Base-by-base conservation (phyloP, 208 protist species). In the Trypanosomatidae sp. region DNA sequence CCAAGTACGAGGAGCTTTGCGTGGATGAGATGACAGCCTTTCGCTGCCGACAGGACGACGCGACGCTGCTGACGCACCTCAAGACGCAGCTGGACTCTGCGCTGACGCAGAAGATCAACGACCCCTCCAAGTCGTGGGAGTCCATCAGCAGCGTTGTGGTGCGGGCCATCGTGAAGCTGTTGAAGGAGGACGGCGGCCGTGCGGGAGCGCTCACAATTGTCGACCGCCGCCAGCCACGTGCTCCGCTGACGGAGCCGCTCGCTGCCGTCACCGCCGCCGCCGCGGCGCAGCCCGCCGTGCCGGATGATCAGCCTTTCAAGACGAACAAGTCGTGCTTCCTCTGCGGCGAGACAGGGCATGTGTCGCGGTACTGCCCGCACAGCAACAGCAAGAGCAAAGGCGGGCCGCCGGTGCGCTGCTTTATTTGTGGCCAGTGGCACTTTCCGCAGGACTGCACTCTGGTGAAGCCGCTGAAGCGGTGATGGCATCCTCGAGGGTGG, bases 371-470 rank as follows among this genome's bases (percentile, higher is more conserved):
- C 74, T 97, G 93, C 66, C 89, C 93, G 17, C 84, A 89, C 71
- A 88, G 77, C 69, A 68, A 44, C 22, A 73, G 71, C 7, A 56
- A 84, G 53, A 70, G 70, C 69, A 89, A 90, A 50, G 81, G 82
- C 19, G 91, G 89, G 5, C 90, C 93, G 6, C 80, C 76, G 33
- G 80, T 86, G 30, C 87, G 89, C 28, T 97, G 93, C 74, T 97
- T 97, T 52, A 89, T 97, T 62, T 97, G 93, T 43, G 93, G 93
- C 0, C 81, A 88, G 73, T 97, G 92, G 92, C 92, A 97, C 76
- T 92, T 85, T 75, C 92, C 92, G 5, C 82, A 87, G 43, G 88
- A 95, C 62, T 97, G 92, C 76, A 68, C 78, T 12, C 53, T 93
- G 1, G 81, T 77, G 19, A 74, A 74, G 36, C 81, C 85, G 13